phyloP scores from a whole-genome alignment of 805 yeast species.

The Nakazawaea wyomingensis region DNA sequence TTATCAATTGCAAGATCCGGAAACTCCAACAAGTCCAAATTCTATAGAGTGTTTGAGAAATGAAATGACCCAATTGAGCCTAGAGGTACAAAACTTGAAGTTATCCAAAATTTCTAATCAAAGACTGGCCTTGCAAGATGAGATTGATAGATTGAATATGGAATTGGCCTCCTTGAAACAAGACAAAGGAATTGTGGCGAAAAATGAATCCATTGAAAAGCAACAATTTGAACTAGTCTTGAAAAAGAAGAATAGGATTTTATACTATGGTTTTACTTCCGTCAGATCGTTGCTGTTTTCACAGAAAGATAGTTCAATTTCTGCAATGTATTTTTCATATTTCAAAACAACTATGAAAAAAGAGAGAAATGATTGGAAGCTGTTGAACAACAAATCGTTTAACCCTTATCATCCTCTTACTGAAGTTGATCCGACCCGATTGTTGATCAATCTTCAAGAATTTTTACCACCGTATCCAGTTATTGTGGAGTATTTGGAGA shows the following conservation, averaged over 20 bases:
- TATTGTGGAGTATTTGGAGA: not conserved
- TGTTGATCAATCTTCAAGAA: not conserved
- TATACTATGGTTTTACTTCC: not conserved
- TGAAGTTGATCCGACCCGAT: not conserved
- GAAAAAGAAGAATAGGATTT: not conserved
- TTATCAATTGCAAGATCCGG: not conserved
- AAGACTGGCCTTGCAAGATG: too few species aligned
- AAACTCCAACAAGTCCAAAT: not conserved
- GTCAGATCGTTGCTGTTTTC: not conserved
- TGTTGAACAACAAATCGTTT: not conserved
- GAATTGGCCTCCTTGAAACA: not conserved
- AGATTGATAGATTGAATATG: not conserved
- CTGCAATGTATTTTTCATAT: not conserved
- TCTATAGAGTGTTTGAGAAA: not conserved
- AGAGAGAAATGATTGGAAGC: not conserved
- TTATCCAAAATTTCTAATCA: too few species aligned
- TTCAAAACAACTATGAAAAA: conserved; percentile 1
- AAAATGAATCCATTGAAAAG: not conserved
- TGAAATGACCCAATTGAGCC: not conserved
- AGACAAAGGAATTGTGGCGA: too few species aligned
- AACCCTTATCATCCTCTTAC: not conserved
- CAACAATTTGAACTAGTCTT: not conserved
- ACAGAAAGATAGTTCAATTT: not conserved
- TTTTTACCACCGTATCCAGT: not conserved
- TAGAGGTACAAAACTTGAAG: too few species aligned